A percentile compares a stretch with the other conserved stretches of the same genome.
These are phyloP conservation scores for Xylariaceae sp. DNA, from an alignment of 2,329 filamentous ascomycete species.

Conservation along the genomic window DNA sequence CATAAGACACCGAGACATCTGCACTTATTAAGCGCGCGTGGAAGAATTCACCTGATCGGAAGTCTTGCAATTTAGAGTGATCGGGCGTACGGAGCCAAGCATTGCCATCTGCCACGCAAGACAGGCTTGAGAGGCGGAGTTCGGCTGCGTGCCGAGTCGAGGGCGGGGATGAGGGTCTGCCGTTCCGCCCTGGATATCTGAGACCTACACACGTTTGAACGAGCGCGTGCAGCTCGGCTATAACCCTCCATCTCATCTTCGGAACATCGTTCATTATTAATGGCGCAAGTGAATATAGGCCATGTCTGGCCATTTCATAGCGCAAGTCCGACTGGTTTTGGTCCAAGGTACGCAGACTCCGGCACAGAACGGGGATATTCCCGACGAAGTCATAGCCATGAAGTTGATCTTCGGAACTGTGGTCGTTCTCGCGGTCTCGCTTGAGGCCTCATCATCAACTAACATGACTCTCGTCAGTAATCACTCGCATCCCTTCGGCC, in stretches of 20 bases:
- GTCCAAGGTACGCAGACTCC: conserved; percentile 19
- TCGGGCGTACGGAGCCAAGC: too few relatives aligned
- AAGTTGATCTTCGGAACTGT: conserved; percentile 1
- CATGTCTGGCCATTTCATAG: conserved; percentile 13
- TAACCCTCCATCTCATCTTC: neutral
- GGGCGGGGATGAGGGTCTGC: too few relatives aligned
- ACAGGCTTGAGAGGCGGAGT: too few relatives aligned
- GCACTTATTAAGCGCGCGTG: too few relatives aligned
- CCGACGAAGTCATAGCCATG: neutral
- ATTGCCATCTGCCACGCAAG: too few relatives aligned
- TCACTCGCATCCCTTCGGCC: conserved; percentile 16
- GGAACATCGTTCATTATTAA: conserved; percentile 10
- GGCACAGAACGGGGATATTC: conserved; percentile 10
- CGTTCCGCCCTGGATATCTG: neutral
- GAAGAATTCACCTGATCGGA: too few relatives aligned
- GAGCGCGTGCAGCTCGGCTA: neutral
- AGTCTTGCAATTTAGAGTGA: too few relatives aligned
- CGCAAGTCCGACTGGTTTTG: conserved; percentile 1
- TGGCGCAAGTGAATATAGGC: conserved; percentile 30
- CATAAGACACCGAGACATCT: too few relatives aligned
- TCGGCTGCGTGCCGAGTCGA: too few relatives aligned
- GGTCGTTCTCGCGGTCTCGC: conserved; percentile 10
- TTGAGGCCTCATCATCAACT: conserved; percentile 19
- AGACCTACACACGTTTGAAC: neutral
- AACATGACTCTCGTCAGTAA: conserved; percentile 18